Conservation (phyloP, 2,329 filamentous ascomycete genomes). For the Apiospora marii region DNA sequence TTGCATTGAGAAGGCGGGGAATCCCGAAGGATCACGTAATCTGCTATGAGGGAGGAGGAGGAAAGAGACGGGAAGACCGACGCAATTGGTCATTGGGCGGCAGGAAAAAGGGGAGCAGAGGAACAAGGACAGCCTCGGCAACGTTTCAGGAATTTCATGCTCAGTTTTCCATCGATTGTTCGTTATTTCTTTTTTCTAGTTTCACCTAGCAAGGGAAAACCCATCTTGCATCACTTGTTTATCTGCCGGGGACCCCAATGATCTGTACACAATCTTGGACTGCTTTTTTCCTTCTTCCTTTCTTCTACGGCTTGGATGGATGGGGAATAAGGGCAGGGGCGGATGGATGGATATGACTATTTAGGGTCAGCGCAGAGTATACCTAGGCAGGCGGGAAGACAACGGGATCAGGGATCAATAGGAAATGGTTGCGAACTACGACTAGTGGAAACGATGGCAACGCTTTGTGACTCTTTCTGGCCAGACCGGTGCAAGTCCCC, state of each 20-base stretch:
- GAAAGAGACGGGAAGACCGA: not conserved
- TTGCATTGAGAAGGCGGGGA: not conserved
- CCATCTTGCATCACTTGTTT: conserved; percentile 2
- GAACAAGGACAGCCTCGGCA: not conserved
- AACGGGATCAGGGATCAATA: not conserved
- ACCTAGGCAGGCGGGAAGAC: not conserved
- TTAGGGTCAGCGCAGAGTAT: not conserved
- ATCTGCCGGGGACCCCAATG: not conserved
- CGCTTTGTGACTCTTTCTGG: not conserved
- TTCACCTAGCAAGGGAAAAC: conserved; percentile 1
- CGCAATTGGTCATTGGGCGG: not conserved
- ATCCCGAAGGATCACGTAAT: not conserved
- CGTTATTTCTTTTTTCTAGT: not conserved
- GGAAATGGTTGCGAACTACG: not conserved
- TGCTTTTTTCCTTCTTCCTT: not conserved
- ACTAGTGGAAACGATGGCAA: not conserved
- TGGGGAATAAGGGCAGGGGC: not conserved
- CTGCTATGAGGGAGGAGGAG: not conserved
- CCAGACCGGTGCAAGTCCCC: not conserved
- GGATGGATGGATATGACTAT: not conserved
- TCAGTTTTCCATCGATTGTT: not conserved
- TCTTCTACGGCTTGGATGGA: not conserved
- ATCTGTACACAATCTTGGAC: not conserved
- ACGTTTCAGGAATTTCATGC: conserved; percentile 9
- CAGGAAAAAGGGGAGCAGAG: not conserved